Conservation (phyloP, 2,329 filamentous ascomycete species). For the Penicillium olsonii region DNA sequence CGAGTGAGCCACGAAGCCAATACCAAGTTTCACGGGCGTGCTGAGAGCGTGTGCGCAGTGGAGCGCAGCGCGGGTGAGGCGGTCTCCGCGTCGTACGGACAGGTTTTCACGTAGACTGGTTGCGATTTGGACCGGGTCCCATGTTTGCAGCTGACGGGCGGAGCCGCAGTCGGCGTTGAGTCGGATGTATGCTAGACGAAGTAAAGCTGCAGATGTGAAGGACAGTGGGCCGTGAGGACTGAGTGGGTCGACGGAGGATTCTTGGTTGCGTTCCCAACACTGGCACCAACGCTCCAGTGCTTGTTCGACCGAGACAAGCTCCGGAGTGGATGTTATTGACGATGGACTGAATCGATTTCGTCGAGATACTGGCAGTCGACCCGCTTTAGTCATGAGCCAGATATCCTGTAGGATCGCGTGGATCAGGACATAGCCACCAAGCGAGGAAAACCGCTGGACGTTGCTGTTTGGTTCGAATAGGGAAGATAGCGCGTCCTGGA, state of each 20-base stretch:
- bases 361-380: slow-evolving; percentile 26
- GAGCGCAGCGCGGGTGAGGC: slow-evolving; percentile 49
- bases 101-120: slow-evolving; percentile 33
- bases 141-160: slow-evolving; percentile 33
- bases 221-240: slow-evolving; percentile 37
- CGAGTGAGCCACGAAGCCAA: slow-evolving; percentile 57
- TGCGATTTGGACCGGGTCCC: slow-evolving; percentile 34
- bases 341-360: slow-evolving; percentile 14
- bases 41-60: slow-evolving; percentile 59
- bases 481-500: slow-evolving; percentile 30
- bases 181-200: slow-evolving; percentile 37
- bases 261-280: slow-evolving; percentile 39
- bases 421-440: slow-evolving; percentile 36
- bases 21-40: slow-evolving; percentile 57
- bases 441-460: slow-evolving; percentile 32
- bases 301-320: slow-evolving; percentile 32
- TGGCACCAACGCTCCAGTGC: slow-evolving; percentile 38
- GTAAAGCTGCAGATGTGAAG: slow-evolving; percentile 36
- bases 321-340: slow-evolving; percentile 25
- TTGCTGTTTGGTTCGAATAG: slow-evolving; percentile 25
- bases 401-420: slow-evolving; percentile 37
- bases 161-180: slow-evolving; percentile 38
- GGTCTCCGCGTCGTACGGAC: slow-evolving; percentile 49
- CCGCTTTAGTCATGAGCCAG: slow-evolving; percentile 37
- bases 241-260: slow-evolving; percentile 37